Percentiles rank a stretch among this genome's conserved stretches.
Conservation (phyloP, 2,329 filamentous ascomycete species). For the Hirsutella thompsonii region DNA sequence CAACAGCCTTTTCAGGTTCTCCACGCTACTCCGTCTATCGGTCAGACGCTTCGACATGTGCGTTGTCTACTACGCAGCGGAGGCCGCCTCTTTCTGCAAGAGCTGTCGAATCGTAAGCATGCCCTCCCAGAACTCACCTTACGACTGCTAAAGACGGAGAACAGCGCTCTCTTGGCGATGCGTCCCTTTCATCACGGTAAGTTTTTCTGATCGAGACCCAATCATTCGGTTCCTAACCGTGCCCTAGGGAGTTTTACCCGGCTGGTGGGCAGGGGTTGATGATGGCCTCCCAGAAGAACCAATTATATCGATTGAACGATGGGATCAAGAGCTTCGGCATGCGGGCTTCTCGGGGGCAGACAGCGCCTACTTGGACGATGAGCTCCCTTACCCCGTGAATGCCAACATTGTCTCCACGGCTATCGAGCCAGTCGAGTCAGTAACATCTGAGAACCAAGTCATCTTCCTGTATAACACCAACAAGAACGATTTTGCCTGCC, state of each 20-base stretch:
- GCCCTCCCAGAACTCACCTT: background rate
- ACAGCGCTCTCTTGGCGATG: background rate
- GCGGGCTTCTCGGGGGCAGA: slow-evolving; percentile 10
- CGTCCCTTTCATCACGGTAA: background rate
- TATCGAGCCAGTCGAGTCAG: background rate
- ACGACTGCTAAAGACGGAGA: background rate
- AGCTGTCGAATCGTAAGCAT: background rate
- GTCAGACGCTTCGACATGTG: background rate
- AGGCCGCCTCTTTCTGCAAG: background rate
- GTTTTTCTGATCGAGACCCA: background rate
- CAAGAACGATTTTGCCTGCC: slow-evolving; percentile 2
- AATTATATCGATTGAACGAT: slow-evolving; percentile 10
- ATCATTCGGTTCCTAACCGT: background rate
- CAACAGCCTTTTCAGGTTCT: background rate
- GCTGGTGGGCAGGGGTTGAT: slow-evolving; percentile 22
- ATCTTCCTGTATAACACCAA: slow-evolving; percentile 1
- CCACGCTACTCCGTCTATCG: background rate
- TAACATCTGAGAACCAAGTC: background rate
- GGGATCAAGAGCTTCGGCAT: slow-evolving; percentile 12
- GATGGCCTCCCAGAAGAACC: slow-evolving; percentile 14
- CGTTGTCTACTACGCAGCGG: background rate
- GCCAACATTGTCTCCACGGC: background rate
- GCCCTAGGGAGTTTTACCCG: slow-evolving; percentile 11
- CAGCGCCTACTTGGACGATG: slow-evolving; percentile 1
- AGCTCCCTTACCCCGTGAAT: background rate